These are phyloP conservation scores for Syncephalis fuscata DNA, from an alignment of 371 early-diverging fungal species.

Conservation along the genomic window DNA sequence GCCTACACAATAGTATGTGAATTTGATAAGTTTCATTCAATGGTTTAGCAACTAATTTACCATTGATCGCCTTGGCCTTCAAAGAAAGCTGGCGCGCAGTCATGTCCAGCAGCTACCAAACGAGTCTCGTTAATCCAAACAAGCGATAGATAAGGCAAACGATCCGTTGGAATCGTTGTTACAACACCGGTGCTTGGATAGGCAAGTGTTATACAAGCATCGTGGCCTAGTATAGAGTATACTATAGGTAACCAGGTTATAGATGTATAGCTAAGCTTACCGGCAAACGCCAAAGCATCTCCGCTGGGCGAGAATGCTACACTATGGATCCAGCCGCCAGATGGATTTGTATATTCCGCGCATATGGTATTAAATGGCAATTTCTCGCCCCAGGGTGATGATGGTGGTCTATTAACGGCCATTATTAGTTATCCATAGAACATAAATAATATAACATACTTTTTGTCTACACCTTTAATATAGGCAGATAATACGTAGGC, in stretches of 20 bases:
- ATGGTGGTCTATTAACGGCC: conserved; percentile 26
- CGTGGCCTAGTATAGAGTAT: conserved; percentile 37
- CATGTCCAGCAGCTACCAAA: conserved; percentile 83
- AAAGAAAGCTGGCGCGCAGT: conserved; percentile 76
- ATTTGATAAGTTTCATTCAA: background rate
- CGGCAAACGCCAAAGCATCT: conserved; percentile 71
- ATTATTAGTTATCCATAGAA: background rate
- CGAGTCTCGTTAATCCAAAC: conserved; percentile 59
- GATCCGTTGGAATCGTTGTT: conserved; percentile 36
- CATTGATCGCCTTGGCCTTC: conserved; percentile 44
- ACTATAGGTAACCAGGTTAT: background rate
- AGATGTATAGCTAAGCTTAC: conserved; percentile 11
- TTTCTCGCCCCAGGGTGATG: conserved; percentile 85
- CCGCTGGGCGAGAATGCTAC: conserved; percentile 90
- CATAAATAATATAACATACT: conserved; percentile 19
- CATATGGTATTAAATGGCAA: conserved; percentile 87
- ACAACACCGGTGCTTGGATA: conserved; percentile 44
- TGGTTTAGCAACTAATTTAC: conserved; percentile 13
- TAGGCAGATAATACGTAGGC: conserved; percentile 90
- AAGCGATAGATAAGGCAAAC: conserved; percentile 63
- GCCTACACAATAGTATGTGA: too few species aligned
- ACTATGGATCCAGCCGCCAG: conserved; percentile 86
- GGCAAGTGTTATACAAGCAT: conserved; percentile 61
- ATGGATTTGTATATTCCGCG: conserved; percentile 65
- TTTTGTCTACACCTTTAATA: conserved; percentile 87